A percentile compares a stretch with the other conserved stretches of the same genome.
Conservation (phyloP, 2,329 filamentous ascomycete genomes). For the Fusarium fracticaudum region DNA sequence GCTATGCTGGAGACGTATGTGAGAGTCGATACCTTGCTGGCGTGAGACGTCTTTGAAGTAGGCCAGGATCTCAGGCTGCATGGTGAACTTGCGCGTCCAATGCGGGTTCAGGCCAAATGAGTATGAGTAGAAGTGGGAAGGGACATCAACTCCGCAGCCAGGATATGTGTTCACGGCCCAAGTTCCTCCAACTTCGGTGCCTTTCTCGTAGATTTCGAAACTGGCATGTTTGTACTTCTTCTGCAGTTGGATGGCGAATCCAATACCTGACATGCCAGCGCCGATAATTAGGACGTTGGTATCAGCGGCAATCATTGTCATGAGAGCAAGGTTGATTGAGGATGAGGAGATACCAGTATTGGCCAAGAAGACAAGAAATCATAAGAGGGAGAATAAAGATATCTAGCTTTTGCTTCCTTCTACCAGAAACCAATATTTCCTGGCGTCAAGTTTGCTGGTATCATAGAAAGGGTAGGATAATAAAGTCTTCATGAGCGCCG, state of each 20-base stretch:
- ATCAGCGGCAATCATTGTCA: neutral
- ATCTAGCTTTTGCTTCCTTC: fast-evolving
- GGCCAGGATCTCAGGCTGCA: neutral
- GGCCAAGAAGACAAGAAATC: neutral
- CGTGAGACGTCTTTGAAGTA: neutral
- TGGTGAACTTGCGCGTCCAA: neutral
- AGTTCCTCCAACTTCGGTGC: neutral
- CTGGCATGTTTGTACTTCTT: neutral
- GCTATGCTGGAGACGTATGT: neutral
- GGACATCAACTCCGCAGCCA: neutral
- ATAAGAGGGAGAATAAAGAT: neutral
- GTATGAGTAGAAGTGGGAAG: neutral
- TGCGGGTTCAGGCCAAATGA: neutral
- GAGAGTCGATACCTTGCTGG: neutral
- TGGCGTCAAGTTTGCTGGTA: neutral
- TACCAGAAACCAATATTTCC: neutral
- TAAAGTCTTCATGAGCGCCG: neutral
- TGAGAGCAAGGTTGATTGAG: neutral
- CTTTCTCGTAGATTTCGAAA: neutral
- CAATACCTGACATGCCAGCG: neutral
- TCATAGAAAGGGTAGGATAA: neutral
- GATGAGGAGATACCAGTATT: neutral
- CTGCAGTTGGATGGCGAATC: neutral
- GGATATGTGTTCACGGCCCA: neutral
- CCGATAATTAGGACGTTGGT: neutral